A percentile compares a stretch with the other conserved stretches of the same genome.
Conservation (phyloP, 2,329 filamentous ascomycete genomes). For the Westerdykella sp. region DNA sequence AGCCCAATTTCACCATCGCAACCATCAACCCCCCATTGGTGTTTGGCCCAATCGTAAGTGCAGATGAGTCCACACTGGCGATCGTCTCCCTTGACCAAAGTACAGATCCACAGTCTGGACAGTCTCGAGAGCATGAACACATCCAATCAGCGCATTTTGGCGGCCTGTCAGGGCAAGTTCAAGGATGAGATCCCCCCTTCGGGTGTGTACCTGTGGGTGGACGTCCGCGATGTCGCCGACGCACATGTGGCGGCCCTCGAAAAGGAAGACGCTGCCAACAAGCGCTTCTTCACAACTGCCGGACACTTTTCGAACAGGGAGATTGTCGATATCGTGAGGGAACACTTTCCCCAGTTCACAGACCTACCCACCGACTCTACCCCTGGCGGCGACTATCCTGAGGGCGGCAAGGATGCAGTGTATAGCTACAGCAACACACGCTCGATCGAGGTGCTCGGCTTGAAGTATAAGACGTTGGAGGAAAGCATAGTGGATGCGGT, state of each 20-base stretch:
- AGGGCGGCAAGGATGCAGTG: conserved; percentile 40
- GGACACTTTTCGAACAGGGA: conserved; percentile 57
- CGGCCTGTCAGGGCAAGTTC: conserved; percentile 57
- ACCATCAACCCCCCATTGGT: conserved; percentile 49
- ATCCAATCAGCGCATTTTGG: conserved; percentile 61
- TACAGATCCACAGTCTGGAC: conserved; percentile 51
- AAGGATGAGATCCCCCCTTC: conserved; percentile 54
- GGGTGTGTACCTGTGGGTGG: conserved; percentile 46
- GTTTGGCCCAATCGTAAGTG: conserved; percentile 43
- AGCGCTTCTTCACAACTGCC: conserved; percentile 57
- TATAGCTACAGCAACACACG: conserved; percentile 51
- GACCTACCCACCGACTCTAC: conserved; percentile 43
- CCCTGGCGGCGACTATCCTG: conserved; percentile 42
- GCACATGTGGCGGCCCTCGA: conserved; percentile 57
- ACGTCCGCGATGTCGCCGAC: conserved; percentile 53
- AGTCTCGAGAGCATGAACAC: conserved; percentile 62
- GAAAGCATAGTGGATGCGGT: conserved; percentile 57
- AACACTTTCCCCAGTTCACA: conserved; percentile 50
- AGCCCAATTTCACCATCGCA: conserved; percentile 45
- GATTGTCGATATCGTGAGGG: conserved; percentile 51
- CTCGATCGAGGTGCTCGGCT: conserved; percentile 51
- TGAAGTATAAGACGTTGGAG: conserved; percentile 55
- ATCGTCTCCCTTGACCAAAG: conserved; percentile 2
- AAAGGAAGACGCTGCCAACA: conserved; percentile 51
- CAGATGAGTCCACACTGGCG: neutral